These are phyloP conservation scores for Trypanosoma avium DNA, from an alignment of 208 protist genomes.

Conservation along the genomic window DNA sequence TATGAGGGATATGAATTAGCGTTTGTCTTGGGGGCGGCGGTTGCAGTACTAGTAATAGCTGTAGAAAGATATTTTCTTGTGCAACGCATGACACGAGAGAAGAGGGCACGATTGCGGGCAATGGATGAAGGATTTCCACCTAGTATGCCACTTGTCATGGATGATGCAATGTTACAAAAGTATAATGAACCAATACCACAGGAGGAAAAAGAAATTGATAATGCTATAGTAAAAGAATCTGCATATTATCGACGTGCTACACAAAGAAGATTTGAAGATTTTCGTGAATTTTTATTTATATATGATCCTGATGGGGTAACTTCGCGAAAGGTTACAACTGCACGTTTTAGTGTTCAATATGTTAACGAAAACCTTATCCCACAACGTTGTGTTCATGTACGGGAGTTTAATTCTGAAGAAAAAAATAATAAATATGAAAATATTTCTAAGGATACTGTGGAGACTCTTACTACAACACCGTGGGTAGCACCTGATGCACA, in stretches of 20 bases:
- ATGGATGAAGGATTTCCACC: constrained; percentile 77
- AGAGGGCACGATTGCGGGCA: constrained; percentile 39
- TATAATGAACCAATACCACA: constrained; percentile 43
- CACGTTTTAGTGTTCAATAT: constrained; percentile 67
- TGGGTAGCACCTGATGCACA: constrained; percentile 57
- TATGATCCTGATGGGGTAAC: constrained; percentile 68
- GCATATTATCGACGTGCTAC: constrained; percentile 62
- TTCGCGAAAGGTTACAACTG: constrained; percentile 45
- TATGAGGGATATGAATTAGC: constrained; percentile 28
- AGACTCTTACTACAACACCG: constrained; percentile 33
- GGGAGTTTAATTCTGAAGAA: constrained; percentile 64
- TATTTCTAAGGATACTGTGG: constrained; percentile 39
- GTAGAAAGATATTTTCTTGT: constrained; percentile 30
- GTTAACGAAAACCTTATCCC: constrained; percentile 61
- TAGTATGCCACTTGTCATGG: constrained; percentile 59
- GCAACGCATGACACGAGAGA: constrained; percentile 44
- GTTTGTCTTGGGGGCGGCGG: constrained; percentile 15
- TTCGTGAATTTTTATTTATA: constrained; percentile 79
- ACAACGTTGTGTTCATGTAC: constrained; percentile 52
- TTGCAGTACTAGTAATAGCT: constrained; percentile 20
- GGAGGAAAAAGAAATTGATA: constrained; percentile 42
- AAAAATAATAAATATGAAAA: constrained; percentile 36
- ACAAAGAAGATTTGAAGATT: constrained; percentile 71
- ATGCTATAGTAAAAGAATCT: constrained; percentile 47
- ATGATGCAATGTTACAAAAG: constrained; percentile 35